Base-by-base conservation (phyloP, 176 grass and related monocot genomes). In the Paspalum notatum region DNA sequence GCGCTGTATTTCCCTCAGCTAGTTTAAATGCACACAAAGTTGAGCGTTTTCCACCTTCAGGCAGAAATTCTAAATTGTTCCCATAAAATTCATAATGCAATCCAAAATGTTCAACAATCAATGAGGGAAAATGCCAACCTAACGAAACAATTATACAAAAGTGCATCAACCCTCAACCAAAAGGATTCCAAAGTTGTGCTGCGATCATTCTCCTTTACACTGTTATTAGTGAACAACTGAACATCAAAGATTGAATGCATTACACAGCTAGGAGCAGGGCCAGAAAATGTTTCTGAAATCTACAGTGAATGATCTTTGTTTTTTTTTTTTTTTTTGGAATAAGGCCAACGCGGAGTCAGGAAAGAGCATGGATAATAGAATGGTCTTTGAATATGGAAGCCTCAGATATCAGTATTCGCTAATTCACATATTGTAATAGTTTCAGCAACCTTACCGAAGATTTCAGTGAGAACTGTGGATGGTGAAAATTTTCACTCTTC, bases 401-500 rank as follows among this genome's bases (percentile, higher is more conserved):
- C 65, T 84, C 41, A 43, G 20, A 9, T 6, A 4, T 55, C 13
- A 5, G 44, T 62, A 74, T 48, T 11, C n/a, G n/a, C 27, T 72
- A 32, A 32, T 32, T 15, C 13, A 46, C 1, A 40, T 45, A 17
- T 39, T 32, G 32, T 32, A 27, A 69, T 45, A 49, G 47, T 16
- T 12, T 5, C 12, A 32, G 18, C 53, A 37, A 69, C 42, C 20
- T 17, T 57, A 20, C 25, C 16, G 3, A 9, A 8, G 24, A 45
- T 5, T 72, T 42, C 12, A n/a, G 55, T 54, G 20, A 8, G 45
- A 71, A 46, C 49, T 9, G 17, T 0, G 5, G 38, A 24, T 6
- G 1, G 41, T 49, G 5, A 14, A 74, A 21, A 9, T 38, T 20
- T 62, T 95, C 80, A 90, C 71, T 83, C 62, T 79, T 81, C 89